Conservation (phyloP, 768 basidiomycete species). For the Lactarius sp. region DNA sequence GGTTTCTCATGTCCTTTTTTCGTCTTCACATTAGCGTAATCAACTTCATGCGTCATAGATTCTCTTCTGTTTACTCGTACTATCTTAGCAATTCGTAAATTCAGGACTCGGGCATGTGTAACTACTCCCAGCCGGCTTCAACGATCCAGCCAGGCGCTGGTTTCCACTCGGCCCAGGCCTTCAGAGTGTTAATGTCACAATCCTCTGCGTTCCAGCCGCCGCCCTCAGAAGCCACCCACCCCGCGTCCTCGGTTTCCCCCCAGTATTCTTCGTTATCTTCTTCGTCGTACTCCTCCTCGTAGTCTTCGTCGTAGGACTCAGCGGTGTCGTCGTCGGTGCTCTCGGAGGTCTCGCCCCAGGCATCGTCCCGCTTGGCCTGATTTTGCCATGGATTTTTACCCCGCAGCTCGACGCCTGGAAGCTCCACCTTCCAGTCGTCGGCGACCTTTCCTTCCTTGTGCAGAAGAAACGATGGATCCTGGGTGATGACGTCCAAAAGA, state of each 20-base stretch:
- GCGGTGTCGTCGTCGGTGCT: neutral
- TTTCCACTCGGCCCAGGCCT: slow-evolving; percentile 16
- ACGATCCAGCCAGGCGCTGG: neutral
- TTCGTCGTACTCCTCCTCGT: neutral
- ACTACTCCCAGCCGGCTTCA: neutral
- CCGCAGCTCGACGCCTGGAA: slow-evolving; percentile 27
- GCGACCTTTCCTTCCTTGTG: slow-evolving; percentile 22
- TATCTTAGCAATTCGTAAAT: no score
- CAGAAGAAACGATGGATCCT: slow-evolving; percentile 3
- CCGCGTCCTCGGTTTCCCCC: neutral
- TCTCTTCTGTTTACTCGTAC: neutral
- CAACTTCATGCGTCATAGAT: neutral
- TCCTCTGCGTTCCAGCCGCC: neutral
- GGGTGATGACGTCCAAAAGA: slow-evolving; percentile 44
- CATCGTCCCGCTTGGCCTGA: slow-evolving; percentile 9
- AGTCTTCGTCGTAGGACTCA: neutral
- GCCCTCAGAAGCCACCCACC: neutral
- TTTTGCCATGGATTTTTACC: slow-evolving; percentile 18
- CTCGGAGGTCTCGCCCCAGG: slow-evolving; percentile 12
- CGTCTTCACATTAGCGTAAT: neutral
- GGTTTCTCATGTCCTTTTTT: neutral
- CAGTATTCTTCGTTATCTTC: neutral
- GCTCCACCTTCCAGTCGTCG: slow-evolving; percentile 25
- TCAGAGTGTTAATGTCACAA: neutral
- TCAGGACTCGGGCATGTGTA: no score